Evolutionary conservation across 108 stramenopile genomes (phyloP), one percentile per base, ranked within the genome.

Genomic region (Pseudonitzschia delicatissima): DNA sequence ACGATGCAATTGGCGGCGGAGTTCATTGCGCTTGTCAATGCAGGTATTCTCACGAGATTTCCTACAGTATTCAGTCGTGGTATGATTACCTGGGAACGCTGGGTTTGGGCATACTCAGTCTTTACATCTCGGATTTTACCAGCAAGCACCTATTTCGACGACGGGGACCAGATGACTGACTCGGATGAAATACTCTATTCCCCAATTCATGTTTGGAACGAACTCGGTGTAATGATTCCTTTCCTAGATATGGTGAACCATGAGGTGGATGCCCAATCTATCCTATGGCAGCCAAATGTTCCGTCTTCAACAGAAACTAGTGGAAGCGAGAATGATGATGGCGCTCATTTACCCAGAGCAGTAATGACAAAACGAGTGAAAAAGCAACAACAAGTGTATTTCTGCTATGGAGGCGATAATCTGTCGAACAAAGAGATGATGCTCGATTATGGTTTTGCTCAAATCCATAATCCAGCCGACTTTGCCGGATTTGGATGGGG

Each of bases 191-290:
- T 18, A 6, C 64, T 86, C 35, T 76, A 83, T 40, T 83, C 82
- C 18, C 86, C 85, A 0, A 47, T 72, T 11, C 72, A 81, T 57
- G 73, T 89, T n/a, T 91, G 87, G 89, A 78, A 85, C 42, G 86
- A 90, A 20, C 62, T 85, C 26, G 92, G 92, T 50, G 84, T 93
- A 18, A 77, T 93, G 82, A 73, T 93, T 49, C 92, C 92, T 1
- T 80, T 93, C 27, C 69, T 93, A 48, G 92, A 93, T 65, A 93
- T 93, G 92, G 67, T 91, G n/a, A 93, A 93, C 64, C 92, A 93
- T 65, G 86, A 89, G 52, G 75, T 76, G 33, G 83, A 90, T 25
- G 69, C 82, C 5, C 62, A 81, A 29, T 81, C 85, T 64, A 78
- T 89, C 20, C 73, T 61, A 3, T 93, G 89, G 92, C 60, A 82